A percentile compares a stretch with the other conserved stretches of the same genome.
These are phyloP conservation scores for Coleophoma cylindrospora DNA, from an alignment of 2,329 filamentous ascomycete genomes.

Conservation along the genomic window DNA sequence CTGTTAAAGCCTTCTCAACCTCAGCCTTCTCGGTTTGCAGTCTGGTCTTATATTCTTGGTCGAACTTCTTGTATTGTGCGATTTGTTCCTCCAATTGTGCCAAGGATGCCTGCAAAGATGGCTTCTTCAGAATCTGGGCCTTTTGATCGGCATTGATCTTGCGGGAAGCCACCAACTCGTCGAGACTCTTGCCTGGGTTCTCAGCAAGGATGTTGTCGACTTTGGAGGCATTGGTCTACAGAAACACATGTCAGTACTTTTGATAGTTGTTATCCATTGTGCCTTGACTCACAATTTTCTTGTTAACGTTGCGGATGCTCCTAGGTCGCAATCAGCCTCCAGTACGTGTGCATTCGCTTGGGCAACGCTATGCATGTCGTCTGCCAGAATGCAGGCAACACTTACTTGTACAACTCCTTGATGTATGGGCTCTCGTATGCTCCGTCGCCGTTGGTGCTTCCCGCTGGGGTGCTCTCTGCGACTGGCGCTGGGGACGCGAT, in stretches of 20 bases:
- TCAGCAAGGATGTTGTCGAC: conserved; percentile 65
- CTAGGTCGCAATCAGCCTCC: conserved; percentile 38
- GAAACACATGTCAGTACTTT: conserved; percentile 12
- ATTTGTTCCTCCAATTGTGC: conserved; percentile 70
- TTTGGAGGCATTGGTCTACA: conserved; percentile 64
- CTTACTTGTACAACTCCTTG: conserved; percentile 86
- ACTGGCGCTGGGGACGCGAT: conserved; percentile 39
- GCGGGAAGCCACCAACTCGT: conserved; percentile 64
- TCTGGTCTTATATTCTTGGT: conserved; percentile 64
- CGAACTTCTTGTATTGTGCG: conserved; percentile 68
- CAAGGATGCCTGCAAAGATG: conserved; percentile 62
- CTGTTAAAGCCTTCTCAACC: conserved; percentile 49
- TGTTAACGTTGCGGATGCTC: conserved; percentile 85
- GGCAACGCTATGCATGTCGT: not conserved
- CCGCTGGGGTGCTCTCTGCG: conserved; percentile 39
- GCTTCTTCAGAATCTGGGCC: conserved; percentile 73
- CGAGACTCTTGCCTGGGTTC: conserved; percentile 65
- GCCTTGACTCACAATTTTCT: conserved; percentile 76
- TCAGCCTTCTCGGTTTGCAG: conserved; percentile 53
- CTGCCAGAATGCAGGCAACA: conserved; percentile 2
- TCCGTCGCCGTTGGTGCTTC: conserved; percentile 41
- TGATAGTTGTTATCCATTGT: not conserved
- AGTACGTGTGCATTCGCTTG: conserved; percentile 4
- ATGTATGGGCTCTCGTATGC: conserved; percentile 71
- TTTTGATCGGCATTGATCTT: conserved; percentile 81